A percentile compares a stretch with the other conserved stretches of the same genome.
Evolutionary conservation across 768 basidiomycete genomes (phyloP).

Genomic region (Sutorius australiensis): DNA sequence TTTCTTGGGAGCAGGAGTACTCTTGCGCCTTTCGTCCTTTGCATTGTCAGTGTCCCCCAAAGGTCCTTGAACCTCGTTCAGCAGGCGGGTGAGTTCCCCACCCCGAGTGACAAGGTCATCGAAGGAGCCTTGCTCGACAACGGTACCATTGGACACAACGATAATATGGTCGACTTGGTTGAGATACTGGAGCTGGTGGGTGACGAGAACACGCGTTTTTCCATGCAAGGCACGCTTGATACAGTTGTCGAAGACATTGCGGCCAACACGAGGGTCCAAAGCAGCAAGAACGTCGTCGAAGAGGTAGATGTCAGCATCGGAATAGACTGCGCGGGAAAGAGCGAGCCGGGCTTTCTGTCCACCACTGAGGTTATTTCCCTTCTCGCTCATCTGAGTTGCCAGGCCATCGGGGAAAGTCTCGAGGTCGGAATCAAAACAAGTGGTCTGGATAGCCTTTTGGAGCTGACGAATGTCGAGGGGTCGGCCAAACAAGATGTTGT

Average conservation of each 20-base stretch:
- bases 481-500: slow-evolving; percentile 31
- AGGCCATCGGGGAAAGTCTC: slow-evolving; percentile 28
- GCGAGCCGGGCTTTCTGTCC: slow-evolving; percentile 50
- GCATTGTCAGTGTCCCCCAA: slow-evolving; percentile 5
- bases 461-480: slow-evolving; percentile 25
- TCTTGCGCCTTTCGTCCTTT: slow-evolving; percentile 23
- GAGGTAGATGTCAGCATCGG: slow-evolving; percentile 39
- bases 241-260: slow-evolving; percentile 29
- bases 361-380: slow-evolving; percentile 42
- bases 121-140: slow-evolving; percentile 45
- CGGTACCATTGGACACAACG: slow-evolving; percentile 42
- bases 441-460: slow-evolving; percentile 26
- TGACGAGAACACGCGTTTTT: slow-evolving; percentile 29
- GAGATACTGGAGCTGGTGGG: slow-evolving; percentile 31
- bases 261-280: slow-evolving; percentile 44
- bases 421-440: slow-evolving; percentile 29
- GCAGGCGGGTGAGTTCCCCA: slow-evolving; percentile 26
- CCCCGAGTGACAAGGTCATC: slow-evolving; percentile 33
- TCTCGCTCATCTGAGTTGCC: slow-evolving; percentile 46
- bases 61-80: slow-evolving; percentile 18
- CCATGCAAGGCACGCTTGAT: slow-evolving; percentile 20
- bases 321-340: slow-evolving; percentile 45
- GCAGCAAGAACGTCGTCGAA: slow-evolving; percentile 47
- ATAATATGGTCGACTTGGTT: slow-evolving; percentile 42
- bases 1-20: slow-evolving; percentile 6